Evolutionary conservation across 2,329 filamentous ascomycete genomes (phyloP).

Genomic region (Drechslera avenae): DNA sequence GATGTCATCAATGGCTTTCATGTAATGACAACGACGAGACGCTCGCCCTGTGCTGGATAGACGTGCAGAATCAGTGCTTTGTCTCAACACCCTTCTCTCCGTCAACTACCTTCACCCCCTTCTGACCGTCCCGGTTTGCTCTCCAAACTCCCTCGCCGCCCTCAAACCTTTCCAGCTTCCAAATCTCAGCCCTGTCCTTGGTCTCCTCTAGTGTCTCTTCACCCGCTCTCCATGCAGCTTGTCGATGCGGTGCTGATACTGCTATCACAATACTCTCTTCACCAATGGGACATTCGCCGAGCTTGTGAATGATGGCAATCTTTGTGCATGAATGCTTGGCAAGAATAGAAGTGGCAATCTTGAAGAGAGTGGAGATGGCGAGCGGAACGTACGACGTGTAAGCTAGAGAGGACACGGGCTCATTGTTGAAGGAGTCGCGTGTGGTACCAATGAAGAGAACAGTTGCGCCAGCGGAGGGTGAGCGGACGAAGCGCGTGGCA

Average conservation of each 20-base stretch:
- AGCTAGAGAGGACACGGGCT: constrained; percentile 73
- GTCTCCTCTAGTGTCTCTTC: constrained; percentile 88
- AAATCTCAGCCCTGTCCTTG: constrained; percentile 89
- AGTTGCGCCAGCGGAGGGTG: constrained; percentile 44
- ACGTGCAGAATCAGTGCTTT: not conserved
- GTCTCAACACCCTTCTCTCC: constrained; percentile 8
- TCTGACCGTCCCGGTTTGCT: constrained; percentile 77
- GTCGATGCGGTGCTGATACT: constrained; percentile 80
- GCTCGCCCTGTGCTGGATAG: too few species aligned
- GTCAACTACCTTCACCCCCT: constrained; percentile 57
- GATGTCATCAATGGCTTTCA: too few species aligned
- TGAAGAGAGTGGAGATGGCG: constrained; percentile 70
- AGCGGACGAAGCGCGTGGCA: constrained; percentile 71
- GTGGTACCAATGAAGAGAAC: constrained; percentile 65
- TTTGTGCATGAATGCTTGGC: constrained; percentile 69
- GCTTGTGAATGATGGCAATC: constrained; percentile 80
- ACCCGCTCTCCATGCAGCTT: constrained; percentile 83
- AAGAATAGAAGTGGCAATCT: constrained; percentile 64
- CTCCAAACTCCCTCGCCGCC: constrained; percentile 81
- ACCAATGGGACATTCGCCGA: constrained; percentile 85
- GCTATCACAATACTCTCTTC: constrained; percentile 93
- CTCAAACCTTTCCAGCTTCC: constrained; percentile 90
- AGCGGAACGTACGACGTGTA: constrained; percentile 76
- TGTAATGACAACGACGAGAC: too few species aligned
- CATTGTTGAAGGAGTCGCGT: constrained; percentile 72